Evolutionary conservation across 2,329 filamentous ascomycete species (phyloP), one percentile per base, ranked within the genome.

Genomic region (Aspergillus vadensis): DNA sequence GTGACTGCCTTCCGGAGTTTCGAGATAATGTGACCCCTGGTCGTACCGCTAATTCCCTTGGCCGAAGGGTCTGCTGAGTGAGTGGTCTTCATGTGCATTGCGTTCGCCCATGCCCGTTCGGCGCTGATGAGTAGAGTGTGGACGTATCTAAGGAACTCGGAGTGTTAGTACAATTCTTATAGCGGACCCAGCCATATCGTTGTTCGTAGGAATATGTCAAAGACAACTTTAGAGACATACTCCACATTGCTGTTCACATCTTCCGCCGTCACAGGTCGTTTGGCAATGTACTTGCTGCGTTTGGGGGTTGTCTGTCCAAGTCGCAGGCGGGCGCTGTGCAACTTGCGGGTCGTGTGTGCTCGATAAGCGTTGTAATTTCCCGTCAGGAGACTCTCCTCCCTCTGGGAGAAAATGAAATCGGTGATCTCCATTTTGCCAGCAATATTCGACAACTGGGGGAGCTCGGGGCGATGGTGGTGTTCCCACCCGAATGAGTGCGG

Each of bases 91-190:
- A 97, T 92, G 73, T 90, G 88, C 92, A 98, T 96, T 60, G 93
- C 94, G 76, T 97, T 89, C 39, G 95, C 94, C 91, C 92, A 98
- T 55, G 93, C 91, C 65, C 95, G 86, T 80, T 99, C 95, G 62
- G 93, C 88, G 41, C 88, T 91, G 71, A 97, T 86, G 59, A 99
- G 83, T 32, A 94, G 82, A n/a, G 97, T 82, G 67, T 90, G 84
- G 52, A 88, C 85, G 77, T 88, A 91, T 76, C 91, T 96, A 68
- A 38, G 49, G 43, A 52, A 41, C 14, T 39, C 39, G 43, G 14
- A 30, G 5, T 21, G 32, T 55, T 25, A 51, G 58, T 19, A n/a
- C 7, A 38, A 19, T 21, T 39, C 19, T 8, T 41, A 57, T 57
- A 57, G 43, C 43, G 39, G 43, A 10, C 19, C 1, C 36, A 27